Percentiles rank a stretch among this genome's conserved stretches.
Evolutionary conservation across 2,329 filamentous ascomycete species (phyloP).

Genomic region (Clonostachys rhizophaga): DNA sequence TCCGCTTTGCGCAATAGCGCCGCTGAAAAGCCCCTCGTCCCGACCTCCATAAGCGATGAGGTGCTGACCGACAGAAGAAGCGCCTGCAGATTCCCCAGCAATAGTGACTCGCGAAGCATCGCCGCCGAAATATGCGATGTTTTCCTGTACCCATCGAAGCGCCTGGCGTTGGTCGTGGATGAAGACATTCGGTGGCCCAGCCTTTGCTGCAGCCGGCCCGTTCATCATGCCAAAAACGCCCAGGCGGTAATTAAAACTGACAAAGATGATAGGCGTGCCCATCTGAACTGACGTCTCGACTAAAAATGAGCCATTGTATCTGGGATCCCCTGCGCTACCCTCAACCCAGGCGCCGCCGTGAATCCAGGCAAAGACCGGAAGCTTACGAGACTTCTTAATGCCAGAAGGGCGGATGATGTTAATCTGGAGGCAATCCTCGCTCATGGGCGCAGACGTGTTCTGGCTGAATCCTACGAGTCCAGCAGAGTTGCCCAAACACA

Average conservation of each 20-base stretch:
- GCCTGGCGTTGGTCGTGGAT: conserved; percentile 43
- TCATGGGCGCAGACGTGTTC: conserved; percentile 11
- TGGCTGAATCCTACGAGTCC: conserved; percentile 42
- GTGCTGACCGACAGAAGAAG: conserved; percentile 36
- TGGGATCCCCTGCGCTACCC: too few species aligned
- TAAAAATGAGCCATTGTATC: conserved; percentile 57
- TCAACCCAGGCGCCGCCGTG: too few species aligned
- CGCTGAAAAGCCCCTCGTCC: conserved; percentile 48
- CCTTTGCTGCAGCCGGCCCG: conserved; percentile 31
- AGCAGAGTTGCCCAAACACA: too few species aligned
- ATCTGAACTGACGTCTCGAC: conserved; percentile 47
- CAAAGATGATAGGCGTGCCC: conserved; percentile 47
- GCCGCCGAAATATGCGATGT: conserved; percentile 25
- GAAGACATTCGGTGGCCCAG: conserved; percentile 41
- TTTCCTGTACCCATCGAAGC: conserved; percentile 46
- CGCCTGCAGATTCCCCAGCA: conserved; percentile 43
- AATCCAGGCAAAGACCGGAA: not conserved
- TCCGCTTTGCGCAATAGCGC: conserved; percentile 50
- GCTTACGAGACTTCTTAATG: too few species aligned
- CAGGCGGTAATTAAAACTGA: conserved; percentile 49
- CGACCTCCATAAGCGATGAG: conserved; percentile 50
- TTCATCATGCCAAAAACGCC: conserved; percentile 49
- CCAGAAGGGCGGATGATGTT: conserved; percentile 34
- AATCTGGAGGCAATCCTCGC: conserved; percentile 43
- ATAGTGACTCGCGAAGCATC: conserved; percentile 34